Evolutionary conservation across 768 basidiomycete species (phyloP), one percentile per base, ranked within the genome.

Genomic region (Suillus americanus): DNA sequence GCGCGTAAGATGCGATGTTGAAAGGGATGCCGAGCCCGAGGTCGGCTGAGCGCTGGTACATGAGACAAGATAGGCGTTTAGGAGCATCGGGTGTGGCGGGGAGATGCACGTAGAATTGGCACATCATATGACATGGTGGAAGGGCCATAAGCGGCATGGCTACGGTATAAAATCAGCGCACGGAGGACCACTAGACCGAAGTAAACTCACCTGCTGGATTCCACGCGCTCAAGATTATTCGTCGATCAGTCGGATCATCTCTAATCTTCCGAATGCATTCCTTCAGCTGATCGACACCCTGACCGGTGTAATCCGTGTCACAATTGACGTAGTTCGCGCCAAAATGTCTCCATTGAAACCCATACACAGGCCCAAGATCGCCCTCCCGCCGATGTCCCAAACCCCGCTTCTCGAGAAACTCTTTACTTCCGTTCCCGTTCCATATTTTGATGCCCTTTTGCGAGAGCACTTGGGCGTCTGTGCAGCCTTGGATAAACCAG

Each of bases 41-140:
- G 74, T 99, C 97, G 20, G 96, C 96, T 14, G 97, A 98, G 55
- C 97, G 92, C 73, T 99, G 97, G 80, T 90, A 98, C 95, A 99
- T 95, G 53, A 97, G 83, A 76, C 96, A 98, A 10, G 94, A 96
- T 20, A 99, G 89, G 63, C 85, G 85, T 10, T 89, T 90, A 68
- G 86, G 89, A 20, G 81, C 70, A 16, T 77, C 69, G 1, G 82
- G 68, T 0, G 67, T 67, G 4, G 87, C 78, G 0, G 97, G 92
- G 41, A 97, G 88, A 72, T 94, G 91, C 41, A 99, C 97, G 80
- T 94, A 98, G 83, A 99, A 99, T 74, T 99, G 97, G 79, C 95
- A 98, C 78, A 99, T 90, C 88, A 99, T 91, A 78, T 99, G 97
- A 77, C 97, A 99, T 0, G 97, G 97, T 0, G 97, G 97, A 0